These are phyloP conservation scores for Leishmania arabica DNA, from an alignment of 208 protist genomes.

Conservation along the genomic window DNA sequence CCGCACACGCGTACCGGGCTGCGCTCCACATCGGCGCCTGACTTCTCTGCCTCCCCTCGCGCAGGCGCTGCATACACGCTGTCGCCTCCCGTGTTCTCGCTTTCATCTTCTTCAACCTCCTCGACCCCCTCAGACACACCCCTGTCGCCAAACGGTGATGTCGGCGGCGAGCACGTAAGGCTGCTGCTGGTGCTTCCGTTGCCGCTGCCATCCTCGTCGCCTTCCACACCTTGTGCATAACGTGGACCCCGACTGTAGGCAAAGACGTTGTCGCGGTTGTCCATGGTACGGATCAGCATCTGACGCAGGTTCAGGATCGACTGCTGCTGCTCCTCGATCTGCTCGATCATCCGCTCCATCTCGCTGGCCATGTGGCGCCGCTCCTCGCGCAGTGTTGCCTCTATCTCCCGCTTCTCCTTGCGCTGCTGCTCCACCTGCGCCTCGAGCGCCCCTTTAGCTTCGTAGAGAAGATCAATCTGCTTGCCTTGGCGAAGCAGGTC, in stretches of 20 bases:
- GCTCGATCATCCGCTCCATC: conserved; percentile 72
- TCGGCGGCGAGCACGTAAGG: conserved; percentile 12
- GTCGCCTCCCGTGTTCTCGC: background rate
- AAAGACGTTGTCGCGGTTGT: conserved; percentile 30
- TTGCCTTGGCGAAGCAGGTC: conserved; percentile 79
- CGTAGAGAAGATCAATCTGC: conserved; percentile 76
- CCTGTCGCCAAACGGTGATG: background rate
- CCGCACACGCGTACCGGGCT: background rate
- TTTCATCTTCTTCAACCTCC: conserved; percentile 8
- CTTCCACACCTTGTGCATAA: background rate
- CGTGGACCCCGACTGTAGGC: conserved; percentile 27
- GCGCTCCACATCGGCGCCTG: background rate
- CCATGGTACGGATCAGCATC: conserved; percentile 82
- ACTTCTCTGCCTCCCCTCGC: background rate
- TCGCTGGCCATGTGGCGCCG: conserved; percentile 58
- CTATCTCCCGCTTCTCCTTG: conserved; percentile 61
- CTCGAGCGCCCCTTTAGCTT: conserved; percentile 60
- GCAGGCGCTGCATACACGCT: background rate
- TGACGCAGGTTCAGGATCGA: conserved; percentile 80
- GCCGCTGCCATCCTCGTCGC: conserved; percentile 4
- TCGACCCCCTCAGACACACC: conserved; percentile 8
- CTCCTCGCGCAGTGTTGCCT: conserved; percentile 68
- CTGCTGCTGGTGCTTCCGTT: conserved; percentile 6
- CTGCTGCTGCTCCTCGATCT: conserved; percentile 85
- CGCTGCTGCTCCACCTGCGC: conserved; percentile 64